Base-by-base conservation (phyloP, 768 basidiomycete species). In the Cyathus striatus region DNA sequence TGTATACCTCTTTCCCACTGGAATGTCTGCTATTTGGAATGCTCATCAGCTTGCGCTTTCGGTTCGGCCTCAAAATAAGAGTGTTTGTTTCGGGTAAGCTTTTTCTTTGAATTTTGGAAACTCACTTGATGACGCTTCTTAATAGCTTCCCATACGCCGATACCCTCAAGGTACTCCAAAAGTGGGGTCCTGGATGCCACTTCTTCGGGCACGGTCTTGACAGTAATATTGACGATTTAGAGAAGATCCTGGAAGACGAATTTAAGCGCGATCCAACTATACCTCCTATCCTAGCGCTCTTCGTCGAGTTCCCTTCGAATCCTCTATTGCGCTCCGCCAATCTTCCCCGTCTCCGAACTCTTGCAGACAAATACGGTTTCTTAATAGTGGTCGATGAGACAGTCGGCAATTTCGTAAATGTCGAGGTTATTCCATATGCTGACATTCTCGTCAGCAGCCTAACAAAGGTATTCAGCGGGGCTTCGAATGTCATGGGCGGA, bases 401-500 rank as follows among this genome's bases (percentile, higher is more conserved):
- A 2, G 79, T 99, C 26, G 95, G 93, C 7, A 96, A 92, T 57
- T 90, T 94, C 48, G 77, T 89, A 49, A 99, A 97, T 50, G 91
- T 97, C 24, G 86, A 95, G 52, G 84, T 92, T 4, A 67, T 94
- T 2, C 84, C 82, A 13, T 89, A 79, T 47, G 87, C 84, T 6
- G 95, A 98, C 58, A 76, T 99, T 21, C 83, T 95, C 6, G 93
- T 84, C 32, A 92, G 90, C 54, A 94, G 91, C 66, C 63, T 97
- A 55, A 86, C 88, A 17, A 98, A 98, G 69, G 74, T 98, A 22
- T 98, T 99, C 67, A 93, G 90, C 49, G 95, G 95, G 1, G 85
- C 88, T 42, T 78, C 83, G 27, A 97, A 99, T 55, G 91, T 94
- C 40, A 97, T 98, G 95, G 95, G 95, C 35, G 95, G 95, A 57